Base-by-base conservation (phyloP, 176 grass and related monocot genomes). In the Puccinellia tenuiflora region DNA sequence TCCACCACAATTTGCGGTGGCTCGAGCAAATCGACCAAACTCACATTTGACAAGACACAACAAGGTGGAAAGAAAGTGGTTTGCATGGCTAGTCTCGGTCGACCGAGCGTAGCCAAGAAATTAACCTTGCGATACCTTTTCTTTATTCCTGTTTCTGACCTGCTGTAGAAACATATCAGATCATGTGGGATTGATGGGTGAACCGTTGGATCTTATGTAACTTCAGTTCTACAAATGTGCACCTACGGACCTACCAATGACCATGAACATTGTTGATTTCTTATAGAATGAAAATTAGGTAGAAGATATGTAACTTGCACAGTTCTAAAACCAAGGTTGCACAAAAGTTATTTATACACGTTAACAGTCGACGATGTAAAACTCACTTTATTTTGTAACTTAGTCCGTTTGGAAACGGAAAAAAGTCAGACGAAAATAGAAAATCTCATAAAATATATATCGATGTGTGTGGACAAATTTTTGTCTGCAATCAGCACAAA, bases 31-130 rank as follows among this genome's bases (percentile, higher is more conserved):
- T 61, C 43, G n/a, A 76, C 82, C 57, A 37, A 64, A 66, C 60
- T 56, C 15, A 5, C 57, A 74, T 86, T 83, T 31, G 84, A 90
- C 75, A 79, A 31, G 84, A 83, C 84, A 59, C 47, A 28, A 35
- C 35, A 79, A 43, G 22, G 84, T 79, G 48, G 52, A 54, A 35
- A 25, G 60, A 85, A 35, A 34, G 7, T 66, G 28, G 7, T 18
- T 2, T 8, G 29, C 60, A 21, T 35, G 34, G 62, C 62, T 66
- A 66, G 29, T 35, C 33, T 66, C 16, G 3, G 17, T 35, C 17
- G 51, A 28, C 9, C 1, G 7, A 67, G 33, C 60, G 17, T 46
- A 46, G 22, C 13, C 13, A 46, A 25, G 0, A 43, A 59, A 17
- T 9, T 24, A 29, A 47, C 40, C 68, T 17, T 29, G 3, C 17